Evolutionary conservation across 2,329 filamentous ascomycete species (phyloP).

Genomic region (Ophiosphaerella herpotricha): DNA sequence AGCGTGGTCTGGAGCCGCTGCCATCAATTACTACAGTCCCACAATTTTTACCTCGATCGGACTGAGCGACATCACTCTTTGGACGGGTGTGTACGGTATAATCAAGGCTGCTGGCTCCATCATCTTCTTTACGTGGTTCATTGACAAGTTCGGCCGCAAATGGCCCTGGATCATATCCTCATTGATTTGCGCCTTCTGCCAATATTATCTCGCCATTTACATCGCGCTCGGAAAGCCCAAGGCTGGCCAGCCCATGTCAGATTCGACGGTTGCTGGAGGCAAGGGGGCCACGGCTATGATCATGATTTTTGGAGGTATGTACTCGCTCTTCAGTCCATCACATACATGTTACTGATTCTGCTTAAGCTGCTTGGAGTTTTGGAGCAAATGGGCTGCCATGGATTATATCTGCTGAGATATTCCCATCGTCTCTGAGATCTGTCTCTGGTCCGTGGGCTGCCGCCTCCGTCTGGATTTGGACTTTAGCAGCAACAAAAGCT

Average conservation of each 20-base stretch:
- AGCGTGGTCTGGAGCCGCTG: conserved; percentile 38
- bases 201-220: conserved; percentile 46
- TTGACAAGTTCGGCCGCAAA: conserved; percentile 44
- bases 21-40: conserved; percentile 46
- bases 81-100: conserved; percentile 46
- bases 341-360: conserved; percentile 10
- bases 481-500: conserved; percentile 47
- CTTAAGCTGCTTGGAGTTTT: conserved; percentile 40
- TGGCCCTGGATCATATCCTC: conserved; percentile 47
- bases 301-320: conserved; percentile 45
- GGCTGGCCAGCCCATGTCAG: conserved; percentile 31
- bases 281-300: conserved; percentile 48
- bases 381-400: conserved; percentile 49
- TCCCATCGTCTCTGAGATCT: conserved; percentile 45
- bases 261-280: conserved; percentile 43
- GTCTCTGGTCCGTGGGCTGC: conserved; percentile 46
- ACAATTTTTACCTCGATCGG: conserved; percentile 46
- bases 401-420: conserved; percentile 53
- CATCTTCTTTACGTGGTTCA: conserved; percentile 46
- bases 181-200: conserved; percentile 41
- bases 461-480: conserved; percentile 47
- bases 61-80: conserved; percentile 40
- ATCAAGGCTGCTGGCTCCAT: conserved; percentile 45
- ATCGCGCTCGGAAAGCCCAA: conserved; percentile 42
- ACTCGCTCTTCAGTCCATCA: conserved; percentile 37